Evolutionary conservation across 2,329 filamentous ascomycete species (phyloP).

Genomic region (Arthrinium puccinioides): DNA sequence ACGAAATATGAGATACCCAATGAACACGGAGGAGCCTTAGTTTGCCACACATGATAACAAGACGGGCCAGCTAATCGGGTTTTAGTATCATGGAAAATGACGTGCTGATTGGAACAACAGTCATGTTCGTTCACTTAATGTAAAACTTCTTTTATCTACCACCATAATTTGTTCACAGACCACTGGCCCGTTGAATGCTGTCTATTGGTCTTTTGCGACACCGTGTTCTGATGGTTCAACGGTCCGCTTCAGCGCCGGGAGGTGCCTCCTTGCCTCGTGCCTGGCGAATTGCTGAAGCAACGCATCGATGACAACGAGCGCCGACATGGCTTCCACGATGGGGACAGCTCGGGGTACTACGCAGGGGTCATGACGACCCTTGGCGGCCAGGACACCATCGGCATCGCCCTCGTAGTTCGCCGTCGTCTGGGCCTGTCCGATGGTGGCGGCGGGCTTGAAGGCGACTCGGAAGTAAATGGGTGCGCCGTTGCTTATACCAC

Average conservation of each 20-base stretch:
- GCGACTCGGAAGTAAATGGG: constrained; percentile 90
- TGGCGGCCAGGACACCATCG: constrained; percentile 76
- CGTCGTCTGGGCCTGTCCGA: constrained; percentile 80
- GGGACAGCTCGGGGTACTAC: constrained; percentile 84
- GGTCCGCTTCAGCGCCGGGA: constrained; percentile 31
- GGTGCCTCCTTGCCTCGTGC: constrained; percentile 35
- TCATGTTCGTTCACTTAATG: too few relatives aligned
- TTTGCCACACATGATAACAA: too few relatives aligned
- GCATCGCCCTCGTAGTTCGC: constrained; percentile 65
- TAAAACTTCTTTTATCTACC: too few relatives aligned
- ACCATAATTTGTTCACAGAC: neutral
- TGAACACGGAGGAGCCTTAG: too few relatives aligned
- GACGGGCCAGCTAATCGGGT: too few relatives aligned
- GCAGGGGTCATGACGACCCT: constrained; percentile 90
- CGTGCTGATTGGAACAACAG: too few relatives aligned
- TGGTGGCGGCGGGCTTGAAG: constrained; percentile 94
- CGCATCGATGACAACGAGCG: constrained; percentile 80
- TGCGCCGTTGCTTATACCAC: constrained; percentile 89
- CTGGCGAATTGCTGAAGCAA: constrained; percentile 72
- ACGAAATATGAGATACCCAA: too few relatives aligned
- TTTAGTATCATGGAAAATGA: too few relatives aligned
- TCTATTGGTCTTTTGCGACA: constrained; percentile 13
- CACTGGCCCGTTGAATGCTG: too few relatives aligned
- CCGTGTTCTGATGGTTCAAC: constrained; percentile 21
- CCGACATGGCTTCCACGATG: constrained; percentile 87